Evolutionary conservation across 148 eudicot species (phyloP), one percentile per base, ranked within the genome.

Genomic region (Amaranthus hypochondriacus): DNA sequence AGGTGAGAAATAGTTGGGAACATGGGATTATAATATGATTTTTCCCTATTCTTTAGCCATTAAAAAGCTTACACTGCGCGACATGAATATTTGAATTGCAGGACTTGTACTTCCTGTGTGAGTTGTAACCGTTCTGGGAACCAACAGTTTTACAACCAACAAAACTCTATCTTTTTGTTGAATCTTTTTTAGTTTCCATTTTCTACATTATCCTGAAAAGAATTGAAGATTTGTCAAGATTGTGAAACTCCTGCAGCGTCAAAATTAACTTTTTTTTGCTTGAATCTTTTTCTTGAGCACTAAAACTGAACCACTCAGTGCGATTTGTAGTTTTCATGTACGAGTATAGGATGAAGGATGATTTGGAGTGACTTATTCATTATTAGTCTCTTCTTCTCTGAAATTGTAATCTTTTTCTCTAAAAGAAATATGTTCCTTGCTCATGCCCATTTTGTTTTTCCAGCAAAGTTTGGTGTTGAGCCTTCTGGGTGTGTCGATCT

Each of bases 381-480:
- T 54, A 50, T 4, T 60, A 13, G 10, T 39, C 39, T 6, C 39
- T 73, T 6, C 39, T 73, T 50, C 18, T 10, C 18, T 42, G 5
- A 46, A 56, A 47, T 62, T 9, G 56, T 47, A 5, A 47, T 53
- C 46, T 66, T 44, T 28, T 44, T 2, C 14, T 13, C 10, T n/a
- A 9, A 6, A 55, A 1, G 52, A 14, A 53, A 11, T 66, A 28
- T 6, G 56, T 28, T 50, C 5, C 13, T 21, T 21, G 18, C 72
- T 14, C 50, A 55, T 74, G 50, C 58, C 44, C 50, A 44, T 77
- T 52, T 51, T 74, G 49, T 51, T 11, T 46, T 50, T 74, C 77
- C 92, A 95, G 99, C 99, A 62, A 95, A 95, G 87, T 90, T 65
- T 83, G 99, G 99, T 60, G 94, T 92, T 62, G 92, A 95, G 70